These are phyloP conservation scores for Penicillium desertorum DNA, from an alignment of 495 filamentous ascomycete genomes.

Conservation along the genomic window DNA sequence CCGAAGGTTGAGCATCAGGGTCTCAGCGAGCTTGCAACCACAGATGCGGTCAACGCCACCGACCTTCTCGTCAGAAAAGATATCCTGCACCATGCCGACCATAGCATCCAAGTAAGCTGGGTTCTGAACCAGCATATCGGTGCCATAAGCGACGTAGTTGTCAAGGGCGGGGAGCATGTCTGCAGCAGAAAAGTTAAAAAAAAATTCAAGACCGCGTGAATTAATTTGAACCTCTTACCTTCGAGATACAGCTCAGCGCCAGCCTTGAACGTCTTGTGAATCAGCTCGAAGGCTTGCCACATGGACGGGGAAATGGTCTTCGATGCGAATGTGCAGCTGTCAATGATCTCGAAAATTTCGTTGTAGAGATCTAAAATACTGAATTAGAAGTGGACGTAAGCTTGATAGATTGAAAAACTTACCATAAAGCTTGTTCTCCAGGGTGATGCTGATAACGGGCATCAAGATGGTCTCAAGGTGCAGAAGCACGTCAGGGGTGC, in stretches of 20 bases:
- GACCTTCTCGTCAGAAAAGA: constrained; percentile 82
- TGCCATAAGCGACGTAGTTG: constrained; percentile 93
- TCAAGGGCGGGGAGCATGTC: constrained; percentile 98
- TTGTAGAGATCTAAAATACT: constrained; percentile 72
- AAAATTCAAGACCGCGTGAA: neutral
- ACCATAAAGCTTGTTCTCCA: constrained; percentile 96
- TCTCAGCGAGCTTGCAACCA: constrained; percentile 97
- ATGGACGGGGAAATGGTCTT: constrained; percentile 93
- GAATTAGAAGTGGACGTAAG: constrained; percentile 19
- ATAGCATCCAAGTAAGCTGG: constrained; percentile 84
- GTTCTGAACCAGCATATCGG: constrained; percentile 72
- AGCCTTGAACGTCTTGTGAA: constrained; percentile 94
- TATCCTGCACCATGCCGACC: constrained; percentile 76
- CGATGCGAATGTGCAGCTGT: constrained; percentile 98
- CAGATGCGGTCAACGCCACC: constrained; percentile 95
- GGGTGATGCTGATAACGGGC: constrained; percentile 92
- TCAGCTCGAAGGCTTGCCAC: constrained; percentile 97
- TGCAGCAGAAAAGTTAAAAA: constrained; percentile 10
- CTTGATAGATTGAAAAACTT: constrained; percentile 13
- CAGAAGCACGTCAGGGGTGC: constrained; percentile 87
- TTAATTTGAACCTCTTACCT: constrained; percentile 20
- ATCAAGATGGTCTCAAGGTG: constrained; percentile 95
- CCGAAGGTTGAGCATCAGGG: constrained; percentile 92
- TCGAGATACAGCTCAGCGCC: constrained; percentile 97
- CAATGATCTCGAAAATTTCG: constrained; percentile 97